These are phyloP conservation scores for Eucalyptus dawsonii DNA, from an alignment of 345 rosid genomes.

Conservation along the genomic window DNA sequence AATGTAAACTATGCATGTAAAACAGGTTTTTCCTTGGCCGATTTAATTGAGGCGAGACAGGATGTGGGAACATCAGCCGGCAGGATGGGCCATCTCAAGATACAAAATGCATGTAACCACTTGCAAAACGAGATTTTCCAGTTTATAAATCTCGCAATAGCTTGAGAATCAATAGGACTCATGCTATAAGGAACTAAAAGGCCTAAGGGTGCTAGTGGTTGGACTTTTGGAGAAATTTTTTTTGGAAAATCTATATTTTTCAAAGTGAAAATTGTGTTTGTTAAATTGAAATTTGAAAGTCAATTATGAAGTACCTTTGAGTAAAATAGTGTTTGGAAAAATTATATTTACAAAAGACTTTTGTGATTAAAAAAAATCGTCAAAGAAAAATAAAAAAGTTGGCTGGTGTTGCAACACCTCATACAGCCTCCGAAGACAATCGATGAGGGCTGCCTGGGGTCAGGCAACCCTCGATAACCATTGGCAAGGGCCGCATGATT, in stretches of 20 bases:
- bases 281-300: too few species aligned
- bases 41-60: not conserved
- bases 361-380: rapidly evolving
- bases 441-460: rapidly evolving
- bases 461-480: rapidly evolving
- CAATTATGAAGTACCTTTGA: rapidly evolving
- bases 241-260: rapidly evolving
- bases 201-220: not conserved
- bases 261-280: too few species aligned
- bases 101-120: not conserved
- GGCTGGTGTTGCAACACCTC: too few species aligned
- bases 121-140: not conserved
- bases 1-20: not conserved
- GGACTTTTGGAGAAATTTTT: too few species aligned
- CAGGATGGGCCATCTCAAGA: not conserved
- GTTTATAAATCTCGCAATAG: not conserved
- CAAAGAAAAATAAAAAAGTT: too few species aligned
- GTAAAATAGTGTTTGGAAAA: rapidly evolving
- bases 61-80: not conserved
- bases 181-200: not conserved
- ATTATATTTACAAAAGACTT: too few species aligned
- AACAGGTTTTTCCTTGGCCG: not conserved
- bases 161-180: not conserved
- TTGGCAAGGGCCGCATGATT: rapidly evolving
- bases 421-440: rapidly evolving